Evolutionary conservation across 192 early-diverging fungal genomes (phyloP).

Genomic region (Rhizoclosmatium globosum): DNA sequence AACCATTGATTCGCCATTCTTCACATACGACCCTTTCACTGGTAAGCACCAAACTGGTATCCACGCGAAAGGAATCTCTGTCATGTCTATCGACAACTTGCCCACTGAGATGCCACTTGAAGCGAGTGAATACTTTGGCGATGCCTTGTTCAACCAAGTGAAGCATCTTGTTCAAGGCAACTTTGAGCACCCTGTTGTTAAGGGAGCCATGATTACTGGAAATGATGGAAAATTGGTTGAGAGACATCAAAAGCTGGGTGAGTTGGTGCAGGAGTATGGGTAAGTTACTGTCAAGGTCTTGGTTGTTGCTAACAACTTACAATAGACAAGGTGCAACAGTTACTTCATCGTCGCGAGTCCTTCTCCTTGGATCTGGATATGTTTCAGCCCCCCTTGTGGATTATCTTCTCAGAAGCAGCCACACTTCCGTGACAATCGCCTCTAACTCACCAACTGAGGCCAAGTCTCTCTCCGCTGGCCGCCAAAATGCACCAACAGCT

Average conservation of each 20-base stretch:
- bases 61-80: conserved; percentile 87
- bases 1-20: conserved; percentile 91
- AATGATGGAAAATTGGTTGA: conserved; percentile 69
- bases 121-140: conserved; percentile 92
- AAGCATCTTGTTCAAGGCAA: conserved; percentile 50
- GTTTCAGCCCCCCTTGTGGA: conserved; percentile 93
- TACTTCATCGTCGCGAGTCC: conserved; percentile 59
- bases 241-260: conserved; percentile 61
- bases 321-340: conserved; percentile 49
- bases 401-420: conserved; percentile 69
- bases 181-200: conserved; percentile 74
- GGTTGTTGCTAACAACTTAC: conserved; percentile 5
- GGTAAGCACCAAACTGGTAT: conserved; percentile 70
- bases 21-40: conserved; percentile 86
- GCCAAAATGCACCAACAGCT: conserved; percentile 68
- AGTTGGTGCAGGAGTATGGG: conserved; percentile 48
- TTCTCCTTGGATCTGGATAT: conserved; percentile 89
- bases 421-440: conserved; percentile 78
- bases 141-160: conserved; percentile 70
- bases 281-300: conserved; percentile 28
- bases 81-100: conserved; percentile 97
- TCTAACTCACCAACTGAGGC: conserved; percentile 82
- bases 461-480: conserved; percentile 65
- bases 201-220: conserved; percentile 78
- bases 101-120: conserved; percentile 96